Evolutionary conservation across 1,284 basidiomycete genomes (phyloP), one percentile per base, ranked within the genome.

Genomic region (Pseudozyma tsukubaensis): DNA sequence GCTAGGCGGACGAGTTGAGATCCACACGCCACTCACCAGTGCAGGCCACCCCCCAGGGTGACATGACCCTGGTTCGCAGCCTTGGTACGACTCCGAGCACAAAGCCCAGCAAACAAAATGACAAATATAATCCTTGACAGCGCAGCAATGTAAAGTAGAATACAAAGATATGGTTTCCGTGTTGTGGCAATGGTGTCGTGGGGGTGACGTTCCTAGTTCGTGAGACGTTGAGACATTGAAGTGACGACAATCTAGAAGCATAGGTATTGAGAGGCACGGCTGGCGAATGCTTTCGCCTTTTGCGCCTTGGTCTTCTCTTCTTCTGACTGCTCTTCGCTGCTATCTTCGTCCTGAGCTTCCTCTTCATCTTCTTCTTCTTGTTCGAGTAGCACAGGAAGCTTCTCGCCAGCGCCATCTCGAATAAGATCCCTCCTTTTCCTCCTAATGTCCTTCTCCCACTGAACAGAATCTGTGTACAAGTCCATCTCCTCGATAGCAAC

Each of bases 401-500:
- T 59, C 2, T 60, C 64, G 3, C 61, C 66, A 1, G 56, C 57
- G 6, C 66, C 61, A 3, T 68, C 36, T 24, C 24, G 50, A 39
- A 66, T 62, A 3, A 66, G 59, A 34, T 55, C 60, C 14, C 70
- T 48, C 37, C 65, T 48, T 29, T 18, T 44, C 36, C 61, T 63
- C 19, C 70, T 52, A 12, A 68, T 42, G 19, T 65, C 65, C 45
- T 47, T 56, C 58, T 73, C 65, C 50, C 59, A 73, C 55, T 63
- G 60, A 39, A 73, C 29, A 0, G 70, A 64, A 18, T 73, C 82
- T 3, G 82, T 83, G 54, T 73, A 69, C 3, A 83, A 50, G 50
- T 83, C 82, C 45, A 83, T 78, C 50, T 82, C 75, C 14, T 62
- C 61, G 21, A 81, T 50, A 2, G 64, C 51, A 4, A 83, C 70